A percentile compares a stretch with the other conserved stretches of the same genome.
These are phyloP conservation scores for Cladosporium sp. DNA, from an alignment of 2,329 filamentous ascomycete species.

Conservation along the genomic window DNA sequence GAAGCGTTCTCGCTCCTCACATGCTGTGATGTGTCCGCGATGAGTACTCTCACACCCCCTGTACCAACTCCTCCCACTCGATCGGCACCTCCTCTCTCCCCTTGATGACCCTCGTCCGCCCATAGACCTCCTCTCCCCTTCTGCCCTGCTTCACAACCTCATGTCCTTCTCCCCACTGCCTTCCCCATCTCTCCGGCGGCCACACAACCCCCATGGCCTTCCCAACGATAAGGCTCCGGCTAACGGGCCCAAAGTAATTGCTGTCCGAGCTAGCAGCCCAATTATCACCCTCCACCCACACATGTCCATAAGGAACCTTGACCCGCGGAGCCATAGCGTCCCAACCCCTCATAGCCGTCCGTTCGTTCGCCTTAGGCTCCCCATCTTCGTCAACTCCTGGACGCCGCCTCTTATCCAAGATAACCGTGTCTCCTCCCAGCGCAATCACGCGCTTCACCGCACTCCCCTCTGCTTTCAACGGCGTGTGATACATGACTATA, in stretches of 20 bases:
- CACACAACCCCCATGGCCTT: slow-evolving; percentile 68
- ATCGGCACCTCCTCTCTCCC: slow-evolving; percentile 19
- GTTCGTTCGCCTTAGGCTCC: slow-evolving; percentile 33
- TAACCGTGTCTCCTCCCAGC: slow-evolving; percentile 72
- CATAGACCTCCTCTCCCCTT: slow-evolving; percentile 35
- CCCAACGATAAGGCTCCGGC: slow-evolving; percentile 67
- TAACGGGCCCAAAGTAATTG: slow-evolving; percentile 76
- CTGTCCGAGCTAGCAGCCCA: slow-evolving; percentile 71
- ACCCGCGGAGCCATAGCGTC: slow-evolving; percentile 36
- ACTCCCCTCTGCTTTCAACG: slow-evolving; percentile 62
- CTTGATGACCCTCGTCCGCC: slow-evolving; percentile 39
- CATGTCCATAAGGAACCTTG: slow-evolving; percentile 70
- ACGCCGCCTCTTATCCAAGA: slow-evolving; percentile 46
- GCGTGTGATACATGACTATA: slow-evolving; percentile 46
- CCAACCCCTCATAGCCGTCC: slow-evolving; percentile 26
- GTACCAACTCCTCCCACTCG: slow-evolving; percentile 14
- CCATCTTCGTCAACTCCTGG: slow-evolving; percentile 16
- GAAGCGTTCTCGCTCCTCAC: neutral
- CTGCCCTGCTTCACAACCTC: slow-evolving; percentile 53
- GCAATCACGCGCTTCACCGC: slow-evolving; percentile 81
- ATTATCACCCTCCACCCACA: slow-evolving; percentile 95
- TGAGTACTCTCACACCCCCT: neutral
- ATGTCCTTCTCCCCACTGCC: slow-evolving; percentile 45
- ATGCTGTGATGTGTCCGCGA: neutral
- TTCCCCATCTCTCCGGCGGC: slow-evolving; percentile 47